These are phyloP conservation scores for Colletotrichum camelliae DNA, from an alignment of 2,329 filamentous ascomycete species.

Conservation along the genomic window DNA sequence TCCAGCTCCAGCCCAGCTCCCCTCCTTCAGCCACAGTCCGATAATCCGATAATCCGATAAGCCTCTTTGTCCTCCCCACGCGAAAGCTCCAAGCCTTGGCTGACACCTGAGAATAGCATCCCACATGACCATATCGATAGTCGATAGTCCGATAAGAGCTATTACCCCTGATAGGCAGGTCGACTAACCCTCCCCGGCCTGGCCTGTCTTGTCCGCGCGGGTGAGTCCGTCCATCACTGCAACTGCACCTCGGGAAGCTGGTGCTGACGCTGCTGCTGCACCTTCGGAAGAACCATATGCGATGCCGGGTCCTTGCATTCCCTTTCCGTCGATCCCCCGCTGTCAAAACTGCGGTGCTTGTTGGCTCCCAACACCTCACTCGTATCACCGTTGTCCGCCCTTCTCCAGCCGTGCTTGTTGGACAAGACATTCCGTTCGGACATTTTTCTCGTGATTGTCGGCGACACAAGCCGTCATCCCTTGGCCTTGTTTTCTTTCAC, in stretches of 20 bases:
- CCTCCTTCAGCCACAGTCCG: neutral
- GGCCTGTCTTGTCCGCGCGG: neutral
- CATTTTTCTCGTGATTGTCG: neutral
- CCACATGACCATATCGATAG: neutral
- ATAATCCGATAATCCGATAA: neutral
- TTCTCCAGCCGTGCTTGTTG: neutral
- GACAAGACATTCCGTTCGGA: neutral
- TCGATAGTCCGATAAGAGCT: neutral
- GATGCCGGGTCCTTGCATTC: conserved; percentile 23
- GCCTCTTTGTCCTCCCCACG: neutral
- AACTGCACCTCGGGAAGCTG: neutral
- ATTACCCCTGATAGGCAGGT: neutral
- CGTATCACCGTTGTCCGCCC: conserved; percentile 10
- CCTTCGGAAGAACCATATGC: neutral
- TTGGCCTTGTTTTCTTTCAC: neutral
- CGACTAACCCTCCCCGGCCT: neutral
- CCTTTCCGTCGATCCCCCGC: conserved; percentile 12
- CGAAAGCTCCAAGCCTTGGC: neutral
- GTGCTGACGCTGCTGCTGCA: neutral
- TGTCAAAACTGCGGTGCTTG: conserved; percentile 5
- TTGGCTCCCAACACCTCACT: neutral
- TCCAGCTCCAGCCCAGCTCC: neutral
- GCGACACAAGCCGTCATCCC: neutral
- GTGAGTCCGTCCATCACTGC: neutral
- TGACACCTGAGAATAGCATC: neutral